Conservation (phyloP, 2,329 filamentous ascomycete species). For the Colletotrichum incanum region DNA sequence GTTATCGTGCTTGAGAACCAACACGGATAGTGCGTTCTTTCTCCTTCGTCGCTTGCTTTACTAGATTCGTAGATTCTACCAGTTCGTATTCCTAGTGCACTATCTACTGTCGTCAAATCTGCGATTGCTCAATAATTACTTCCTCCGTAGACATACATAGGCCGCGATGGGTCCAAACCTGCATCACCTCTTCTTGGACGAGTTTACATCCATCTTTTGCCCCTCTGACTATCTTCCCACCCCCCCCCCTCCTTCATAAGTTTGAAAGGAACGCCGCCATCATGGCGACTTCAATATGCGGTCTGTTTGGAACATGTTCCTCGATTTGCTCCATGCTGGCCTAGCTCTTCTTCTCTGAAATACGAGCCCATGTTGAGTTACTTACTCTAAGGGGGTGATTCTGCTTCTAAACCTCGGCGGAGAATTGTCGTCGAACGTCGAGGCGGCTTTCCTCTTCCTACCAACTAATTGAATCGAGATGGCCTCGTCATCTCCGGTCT, state of each 20-base stretch:
- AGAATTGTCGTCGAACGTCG: background rate
- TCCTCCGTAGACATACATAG: background rate
- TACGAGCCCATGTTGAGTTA: rapidly evolving
- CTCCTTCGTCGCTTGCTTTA: background rate
- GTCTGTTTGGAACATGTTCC: background rate
- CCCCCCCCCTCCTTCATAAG: background rate
- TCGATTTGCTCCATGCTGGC: background rate
- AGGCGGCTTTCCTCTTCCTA: background rate
- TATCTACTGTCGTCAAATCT: background rate
- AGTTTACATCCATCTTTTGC: no score
- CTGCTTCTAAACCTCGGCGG: background rate
- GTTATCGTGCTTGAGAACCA: background rate
- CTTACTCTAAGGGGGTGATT: background rate
- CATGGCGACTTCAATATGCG: no score
- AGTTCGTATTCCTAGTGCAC: background rate
- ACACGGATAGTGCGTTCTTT: background rate
- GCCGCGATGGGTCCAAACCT: background rate
- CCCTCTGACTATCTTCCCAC: no score
- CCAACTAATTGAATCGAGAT: background rate
- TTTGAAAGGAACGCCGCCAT: background rate
- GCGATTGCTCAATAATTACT: background rate
- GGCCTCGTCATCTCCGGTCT: background rate
- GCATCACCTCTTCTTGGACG: background rate
- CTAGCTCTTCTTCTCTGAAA: no score
- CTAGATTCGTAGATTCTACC: background rate